Conservation (phyloP, 805 yeast species). For the Cyberlindnera misumaiensis region DNA sequence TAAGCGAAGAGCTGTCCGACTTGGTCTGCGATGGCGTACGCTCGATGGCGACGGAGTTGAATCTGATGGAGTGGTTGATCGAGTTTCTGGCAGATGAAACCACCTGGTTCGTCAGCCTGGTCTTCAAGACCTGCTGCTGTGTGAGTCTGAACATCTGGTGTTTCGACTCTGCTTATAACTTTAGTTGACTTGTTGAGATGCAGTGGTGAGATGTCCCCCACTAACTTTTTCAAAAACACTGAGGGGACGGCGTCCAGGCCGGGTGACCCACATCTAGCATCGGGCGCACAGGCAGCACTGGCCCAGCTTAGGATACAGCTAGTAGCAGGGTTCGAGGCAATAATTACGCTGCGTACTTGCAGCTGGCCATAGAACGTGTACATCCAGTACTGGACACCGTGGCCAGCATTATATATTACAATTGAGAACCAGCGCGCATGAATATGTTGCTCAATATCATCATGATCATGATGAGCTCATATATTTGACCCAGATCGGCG, state of each 20-base stretch:
- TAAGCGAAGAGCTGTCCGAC: conserved; percentile 7
- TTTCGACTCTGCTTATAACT: not conserved
- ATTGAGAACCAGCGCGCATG: no score
- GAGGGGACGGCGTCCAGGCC: not conserved
- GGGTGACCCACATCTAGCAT: no score
- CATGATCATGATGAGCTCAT: no score
- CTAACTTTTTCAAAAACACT: not conserved
- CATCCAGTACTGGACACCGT: no score
- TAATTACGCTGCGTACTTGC: no score
- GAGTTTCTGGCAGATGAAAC: conserved; percentile 32
- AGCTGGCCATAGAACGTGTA: no score
- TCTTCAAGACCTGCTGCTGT: conserved; percentile 22
- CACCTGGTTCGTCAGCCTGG: conserved; percentile 34
- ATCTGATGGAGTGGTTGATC: conserved; percentile 31
- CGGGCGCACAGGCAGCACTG: no score
- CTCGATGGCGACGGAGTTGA: conserved; percentile 30
- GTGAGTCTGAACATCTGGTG: conserved; percentile 19
- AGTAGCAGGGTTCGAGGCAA: no score
- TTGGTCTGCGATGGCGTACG: conserved; percentile 21
- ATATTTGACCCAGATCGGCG: no score
- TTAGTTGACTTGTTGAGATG: conserved; percentile 1
- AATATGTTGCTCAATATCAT: no score
- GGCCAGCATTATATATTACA: no score
- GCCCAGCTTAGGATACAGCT: no score
- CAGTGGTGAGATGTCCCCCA: not conserved